Evolutionary conservation across 306 rosid genomes (phyloP).

Genomic region (Vigna radiata): DNA sequence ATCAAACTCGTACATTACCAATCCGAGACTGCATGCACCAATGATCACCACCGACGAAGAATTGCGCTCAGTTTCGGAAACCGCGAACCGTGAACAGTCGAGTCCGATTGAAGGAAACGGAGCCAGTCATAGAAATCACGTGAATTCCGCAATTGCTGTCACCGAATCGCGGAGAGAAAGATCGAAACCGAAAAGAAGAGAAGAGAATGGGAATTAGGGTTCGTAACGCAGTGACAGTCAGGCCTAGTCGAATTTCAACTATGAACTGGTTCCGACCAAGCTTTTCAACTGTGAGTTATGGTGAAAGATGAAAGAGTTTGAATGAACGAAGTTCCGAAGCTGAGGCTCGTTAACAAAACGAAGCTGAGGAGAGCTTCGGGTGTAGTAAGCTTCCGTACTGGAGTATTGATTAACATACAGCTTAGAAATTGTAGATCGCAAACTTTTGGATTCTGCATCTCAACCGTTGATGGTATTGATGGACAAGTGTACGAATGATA

Average conservation of each 20-base stretch:
- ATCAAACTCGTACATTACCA: conserved; percentile 67
- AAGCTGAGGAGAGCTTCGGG: conserved; percentile 42
- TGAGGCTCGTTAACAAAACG: conserved; percentile 42
- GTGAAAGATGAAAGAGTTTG: conserved; percentile 37
- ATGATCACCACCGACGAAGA: conserved; percentile 53
- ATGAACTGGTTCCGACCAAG: conserved; percentile 42
- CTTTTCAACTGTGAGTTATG: conserved; percentile 25
- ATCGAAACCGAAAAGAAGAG: not conserved
- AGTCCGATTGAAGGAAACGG: conserved; percentile 1
- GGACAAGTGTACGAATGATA: not conserved
- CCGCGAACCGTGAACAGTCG: conserved; percentile 24
- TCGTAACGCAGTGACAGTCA: conserved; percentile 25
- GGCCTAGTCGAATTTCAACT: not conserved
- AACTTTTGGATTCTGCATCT: not conserved
- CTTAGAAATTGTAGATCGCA: not conserved
- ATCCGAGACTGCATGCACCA: conserved; percentile 39
- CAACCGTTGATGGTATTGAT: not conserved
- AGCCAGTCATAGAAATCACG: conserved; percentile 13
- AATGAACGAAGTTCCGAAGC: conserved; percentile 46
- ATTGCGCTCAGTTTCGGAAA: conserved; percentile 42
- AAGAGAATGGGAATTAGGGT: conserved; percentile 29
- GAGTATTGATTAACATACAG: not conserved
- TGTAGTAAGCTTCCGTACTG: not conserved
- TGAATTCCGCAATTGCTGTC: conserved; percentile 28
- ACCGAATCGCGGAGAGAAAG: conserved; percentile 36